Evolutionary conservation across 805 yeast genomes (phyloP), one percentile per base, ranked within the genome.

Genomic region (Saturnispora serradocipensis): DNA sequence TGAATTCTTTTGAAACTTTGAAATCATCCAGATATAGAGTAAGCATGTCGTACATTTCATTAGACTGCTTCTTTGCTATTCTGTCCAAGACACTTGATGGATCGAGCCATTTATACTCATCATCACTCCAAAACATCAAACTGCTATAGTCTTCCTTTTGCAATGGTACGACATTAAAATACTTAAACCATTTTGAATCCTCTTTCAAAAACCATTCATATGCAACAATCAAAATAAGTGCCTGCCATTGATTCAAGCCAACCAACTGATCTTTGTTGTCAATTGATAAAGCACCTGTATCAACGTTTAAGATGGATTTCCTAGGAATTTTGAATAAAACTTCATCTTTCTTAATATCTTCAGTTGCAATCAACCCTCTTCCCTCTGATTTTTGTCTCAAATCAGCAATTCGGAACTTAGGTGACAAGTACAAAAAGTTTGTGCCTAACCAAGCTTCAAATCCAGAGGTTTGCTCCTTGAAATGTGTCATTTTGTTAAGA

Each of bases 81-180:
- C 96, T 73, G 3, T 74, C 72, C 30, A 82, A 59, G 2, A 90
- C 80, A 40, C 79, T 72, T 0, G 97, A 88, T 0, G 97, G 97
- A 44, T 71, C 59, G 54, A 91, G 71, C 1, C 56, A 52, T 3
- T 69, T 54, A 39, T 86, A 61, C 52, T 91, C 93, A 0, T 72
- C 73, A 0, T 78, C 79, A 2, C 56, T 55, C 98, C 99, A 91
- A 61, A 81, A 88, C 80, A 89, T 86, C 53, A 89, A 75, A 35
- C 83, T 83, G 60, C 82, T 75, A 65, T 84, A 80, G 15, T 61
- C 70, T 1, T 59, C 55, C 10, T 39, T 6, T 15, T 28, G 15
- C 3, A 46, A 42, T 0, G 98, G 98, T 40, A 91, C 71, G 0
- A 90, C 78, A 20, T 77, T 69, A 52, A 89, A 79, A 65, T 91